Percentiles rank a stretch among this genome's conserved stretches.
Conservation (phyloP, 108 stramenopile genomes). For the Fistulifera solaris region DNA sequence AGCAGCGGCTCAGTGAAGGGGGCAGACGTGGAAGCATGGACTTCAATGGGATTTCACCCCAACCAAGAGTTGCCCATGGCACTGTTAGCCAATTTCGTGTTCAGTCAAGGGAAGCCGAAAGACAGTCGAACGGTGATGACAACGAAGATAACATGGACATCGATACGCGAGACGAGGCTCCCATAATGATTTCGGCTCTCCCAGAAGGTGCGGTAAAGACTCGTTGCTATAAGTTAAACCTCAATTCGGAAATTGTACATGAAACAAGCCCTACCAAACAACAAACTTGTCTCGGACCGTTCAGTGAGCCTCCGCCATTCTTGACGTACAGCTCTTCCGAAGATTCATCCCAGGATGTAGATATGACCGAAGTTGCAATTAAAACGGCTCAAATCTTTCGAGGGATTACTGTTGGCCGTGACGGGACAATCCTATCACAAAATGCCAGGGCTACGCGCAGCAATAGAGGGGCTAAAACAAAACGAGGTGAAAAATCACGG, state of each 20-base stretch:
- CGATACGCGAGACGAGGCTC: conserved; percentile 25
- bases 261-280: conserved; percentile 7
- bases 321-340: conserved; percentile 37
- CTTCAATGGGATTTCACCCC: conserved; percentile 4
- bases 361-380: conserved; percentile 48
- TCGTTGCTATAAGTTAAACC: conserved; percentile 74
- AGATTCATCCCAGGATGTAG: conserved; percentile 25
- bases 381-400: conserved; percentile 76
- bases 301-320: conserved; percentile 28
- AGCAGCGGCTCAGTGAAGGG: conserved; percentile 7
- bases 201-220: conserved; percentile 40
- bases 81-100: no score
- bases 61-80: no score
- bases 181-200: conserved; percentile 15
- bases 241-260: conserved; percentile 35
- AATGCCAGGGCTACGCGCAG: conserved; percentile 71
- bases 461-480: conserved; percentile 46
- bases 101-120: no score
- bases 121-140: no score
- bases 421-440: conserved; percentile 61
- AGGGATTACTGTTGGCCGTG: conserved; percentile 65
- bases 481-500: conserved; percentile 65
- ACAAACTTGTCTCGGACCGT: conserved; percentile 24
- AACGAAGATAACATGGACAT: conserved; percentile 31
- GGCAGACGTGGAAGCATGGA: conserved; percentile 8